phyloP scores from a whole-genome alignment of 202 grass and related monocot genomes.

The Schoenoplectus tabernaemontani region DNA sequence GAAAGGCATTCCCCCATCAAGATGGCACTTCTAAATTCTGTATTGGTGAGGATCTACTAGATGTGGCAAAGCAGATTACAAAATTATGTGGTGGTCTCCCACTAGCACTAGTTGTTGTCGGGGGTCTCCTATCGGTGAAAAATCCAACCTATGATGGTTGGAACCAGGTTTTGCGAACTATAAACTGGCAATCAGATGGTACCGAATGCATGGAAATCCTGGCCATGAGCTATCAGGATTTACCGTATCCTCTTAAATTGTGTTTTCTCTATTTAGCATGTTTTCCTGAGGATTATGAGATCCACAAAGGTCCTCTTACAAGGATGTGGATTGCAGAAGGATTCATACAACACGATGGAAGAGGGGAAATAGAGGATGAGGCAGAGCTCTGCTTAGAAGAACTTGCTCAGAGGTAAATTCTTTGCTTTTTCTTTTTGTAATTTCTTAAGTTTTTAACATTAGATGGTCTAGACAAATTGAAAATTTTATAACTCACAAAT shows the following conservation, averaged over 20 bases:
- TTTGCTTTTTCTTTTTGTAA: background rate
- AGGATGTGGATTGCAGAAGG: slow-evolving; percentile 18
- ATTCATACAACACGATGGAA: slow-evolving; percentile 4
- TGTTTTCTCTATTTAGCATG: background rate
- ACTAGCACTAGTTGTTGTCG: background rate
- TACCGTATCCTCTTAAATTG: background rate
- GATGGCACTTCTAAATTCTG: background rate
- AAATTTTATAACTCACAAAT: background rate
- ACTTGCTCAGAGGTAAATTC: slow-evolving; percentile 12
- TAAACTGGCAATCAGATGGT: background rate
- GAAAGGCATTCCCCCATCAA: background rate
- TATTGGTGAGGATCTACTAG: background rate
- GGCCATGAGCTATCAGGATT: background rate
- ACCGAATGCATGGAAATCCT: slow-evolving; percentile 5
- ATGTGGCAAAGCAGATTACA: slow-evolving; percentile 1
- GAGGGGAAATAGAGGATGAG: background rate
- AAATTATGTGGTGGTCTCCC: slow-evolving; percentile 2
- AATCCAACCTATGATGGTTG: background rate
- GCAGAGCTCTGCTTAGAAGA: slow-evolving; percentile 5
- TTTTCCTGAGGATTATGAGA: slow-evolving; percentile 11
- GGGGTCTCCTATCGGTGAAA: background rate
- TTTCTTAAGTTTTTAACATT: background rate
- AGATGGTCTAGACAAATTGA: background rate
- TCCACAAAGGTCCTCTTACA: background rate
- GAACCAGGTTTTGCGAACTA: background rate